Conservation (phyloP, 208 protist genomes). For the Leishmania amazonensis region DNA sequence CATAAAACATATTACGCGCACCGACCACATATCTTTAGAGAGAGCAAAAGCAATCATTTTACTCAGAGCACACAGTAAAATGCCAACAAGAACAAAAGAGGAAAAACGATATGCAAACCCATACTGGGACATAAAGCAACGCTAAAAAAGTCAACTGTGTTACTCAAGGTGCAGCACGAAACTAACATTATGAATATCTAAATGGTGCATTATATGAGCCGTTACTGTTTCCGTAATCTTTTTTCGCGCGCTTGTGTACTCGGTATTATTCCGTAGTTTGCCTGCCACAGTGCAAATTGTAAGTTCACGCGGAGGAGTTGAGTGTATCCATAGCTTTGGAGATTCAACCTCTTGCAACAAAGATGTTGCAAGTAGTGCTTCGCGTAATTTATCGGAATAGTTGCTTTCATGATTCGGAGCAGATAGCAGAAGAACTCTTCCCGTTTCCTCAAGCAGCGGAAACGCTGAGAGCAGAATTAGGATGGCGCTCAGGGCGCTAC, state of each 20-base stretch:
- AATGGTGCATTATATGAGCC: conserved; percentile 10
- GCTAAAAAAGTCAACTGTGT: not conserved
- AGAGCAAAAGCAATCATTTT: not conserved
- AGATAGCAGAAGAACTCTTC: conserved; percentile 69
- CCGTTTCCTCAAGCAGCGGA: conserved; percentile 78
- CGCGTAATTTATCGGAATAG: conserved; percentile 23
- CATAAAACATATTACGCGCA: not conserved
- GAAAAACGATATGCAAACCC: not conserved
- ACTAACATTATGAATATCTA: conserved; percentile 23
- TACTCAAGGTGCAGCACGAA: conserved; percentile 34
- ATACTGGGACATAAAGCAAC: not conserved
- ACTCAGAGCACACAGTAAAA: not conserved
- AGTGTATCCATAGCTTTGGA: conserved; percentile 61
- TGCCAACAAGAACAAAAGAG: not conserved
- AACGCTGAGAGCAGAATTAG: conserved; percentile 78
- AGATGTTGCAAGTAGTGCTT: conserved; percentile 29
- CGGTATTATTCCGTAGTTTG: conserved; percentile 24
- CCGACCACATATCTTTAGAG: not conserved
- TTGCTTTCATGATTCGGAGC: conserved; percentile 32
- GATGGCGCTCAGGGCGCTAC: conserved; percentile 63
- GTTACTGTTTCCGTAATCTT: conserved; percentile 20
- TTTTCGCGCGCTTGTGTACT: conserved; percentile 24
- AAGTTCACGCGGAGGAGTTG: conserved; percentile 60
- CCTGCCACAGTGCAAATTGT: conserved; percentile 46
- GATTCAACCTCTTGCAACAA: conserved; percentile 41